phyloP scores from a whole-genome alignment of 345 rosid genomes.

The Draba incana region DNA sequence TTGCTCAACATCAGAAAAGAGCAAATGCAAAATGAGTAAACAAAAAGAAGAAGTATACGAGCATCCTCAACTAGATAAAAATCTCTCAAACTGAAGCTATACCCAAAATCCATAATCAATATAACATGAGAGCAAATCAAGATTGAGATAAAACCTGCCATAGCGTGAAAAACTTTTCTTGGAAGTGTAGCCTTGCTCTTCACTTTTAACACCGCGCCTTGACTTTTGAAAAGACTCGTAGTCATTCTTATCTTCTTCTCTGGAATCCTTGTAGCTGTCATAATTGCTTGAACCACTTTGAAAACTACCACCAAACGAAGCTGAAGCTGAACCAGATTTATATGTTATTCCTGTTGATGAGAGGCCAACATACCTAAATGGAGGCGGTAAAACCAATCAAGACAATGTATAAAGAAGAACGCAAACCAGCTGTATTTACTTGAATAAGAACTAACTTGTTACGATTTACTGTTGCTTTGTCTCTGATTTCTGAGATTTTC shows the following conservation, averaged over 20 bases:
- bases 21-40: neutral
- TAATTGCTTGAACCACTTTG: conserved; percentile 55
- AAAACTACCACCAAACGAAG: conserved; percentile 64
- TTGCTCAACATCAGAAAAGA: neutral
- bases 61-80: neutral
- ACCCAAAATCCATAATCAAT: neutral
- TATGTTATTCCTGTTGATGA: conserved; percentile 79
- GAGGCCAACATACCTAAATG: conserved; percentile 81
- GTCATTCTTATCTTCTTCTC: conserved; percentile 54
- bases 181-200: conserved; percentile 45
- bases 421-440: neutral
- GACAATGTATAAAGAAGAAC: neutral
- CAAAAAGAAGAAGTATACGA: neutral
- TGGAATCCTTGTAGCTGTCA: conserved; percentile 53
- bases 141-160: conserved; percentile 56
- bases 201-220: conserved; percentile 47
- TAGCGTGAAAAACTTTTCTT: conserved; percentile 52
- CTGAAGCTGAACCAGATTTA: conserved; percentile 69
- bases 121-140: conserved; percentile 25
- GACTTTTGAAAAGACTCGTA: conserved; percentile 62
- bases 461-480: conserved; percentile 88
- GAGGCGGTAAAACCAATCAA: conserved; percentile 8
- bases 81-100: conserved; percentile 1
- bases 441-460: conserved; percentile 68
- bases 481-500: conserved; percentile 84